Conservation (phyloP, 441 rosid genomes). For the Geranium incanum region DNA sequence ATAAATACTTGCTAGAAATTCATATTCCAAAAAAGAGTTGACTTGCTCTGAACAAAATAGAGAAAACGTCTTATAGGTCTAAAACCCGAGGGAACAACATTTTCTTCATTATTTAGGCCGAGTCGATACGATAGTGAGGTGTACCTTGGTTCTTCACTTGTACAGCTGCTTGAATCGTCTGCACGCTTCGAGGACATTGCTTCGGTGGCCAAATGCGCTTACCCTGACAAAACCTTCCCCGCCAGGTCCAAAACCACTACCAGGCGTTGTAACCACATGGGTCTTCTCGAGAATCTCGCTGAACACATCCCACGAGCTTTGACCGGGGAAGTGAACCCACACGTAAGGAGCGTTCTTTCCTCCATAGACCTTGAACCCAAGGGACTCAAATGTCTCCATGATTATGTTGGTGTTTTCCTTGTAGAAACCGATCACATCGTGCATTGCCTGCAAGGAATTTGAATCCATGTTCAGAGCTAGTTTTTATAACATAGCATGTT, state of each 20-base stretch:
- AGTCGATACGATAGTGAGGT: not conserved
- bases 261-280: conserved; percentile 89
- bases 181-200: conserved; percentile 88
- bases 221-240: conserved; percentile 93
- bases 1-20: no score
- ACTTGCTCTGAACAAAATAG: no score
- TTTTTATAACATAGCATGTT: no score
- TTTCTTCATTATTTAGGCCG: not conserved
- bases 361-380: conserved; percentile 75
- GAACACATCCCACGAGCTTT: conserved; percentile 93
- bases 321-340: conserved; percentile 94
- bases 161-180: conserved; percentile 86
- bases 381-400: conserved; percentile 67
- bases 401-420: conserved; percentile 79
- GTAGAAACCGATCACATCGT: conserved; percentile 76
- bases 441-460: conserved; percentile 58
- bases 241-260: conserved; percentile 93
- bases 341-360: conserved; percentile 85
- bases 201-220: conserved; percentile 90
- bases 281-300: conserved; percentile 87
- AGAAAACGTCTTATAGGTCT: no score
- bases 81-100: not conserved
- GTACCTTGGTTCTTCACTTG: conserved; percentile 43
- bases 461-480: no score
- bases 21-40: no score